Evolutionary conservation across 371 early-diverging fungal species (phyloP).

Genomic region (Coemansia sp.): DNA sequence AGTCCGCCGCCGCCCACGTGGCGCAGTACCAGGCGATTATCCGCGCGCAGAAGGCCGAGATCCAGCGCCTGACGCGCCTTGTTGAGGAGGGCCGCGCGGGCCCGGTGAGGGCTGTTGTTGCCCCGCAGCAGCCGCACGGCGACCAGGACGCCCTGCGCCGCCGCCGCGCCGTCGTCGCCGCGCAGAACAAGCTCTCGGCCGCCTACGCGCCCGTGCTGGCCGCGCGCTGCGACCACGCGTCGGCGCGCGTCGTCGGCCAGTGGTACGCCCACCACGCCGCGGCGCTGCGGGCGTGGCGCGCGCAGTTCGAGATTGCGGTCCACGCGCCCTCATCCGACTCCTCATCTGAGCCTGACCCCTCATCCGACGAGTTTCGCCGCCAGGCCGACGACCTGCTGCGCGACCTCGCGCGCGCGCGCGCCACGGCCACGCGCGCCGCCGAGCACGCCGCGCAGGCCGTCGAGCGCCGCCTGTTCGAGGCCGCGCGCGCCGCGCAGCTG

Average conservation of each 20-base stretch:
- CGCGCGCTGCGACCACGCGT: slow-evolving; percentile 49
- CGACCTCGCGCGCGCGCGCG: slow-evolving; percentile 53
- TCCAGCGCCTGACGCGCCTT: slow-evolving; percentile 54
- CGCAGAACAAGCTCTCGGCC: slow-evolving; percentile 43
- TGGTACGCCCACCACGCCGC: slow-evolving; percentile 36
- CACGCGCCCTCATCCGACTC: slow-evolving; percentile 19
- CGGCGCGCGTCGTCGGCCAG: slow-evolving; percentile 33
- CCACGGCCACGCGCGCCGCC: slow-evolving; percentile 35
- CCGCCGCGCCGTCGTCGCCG: slow-evolving; percentile 13
- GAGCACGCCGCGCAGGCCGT: slow-evolving; percentile 49
- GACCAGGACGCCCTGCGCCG: neutral
- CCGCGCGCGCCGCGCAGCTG: slow-evolving; percentile 48
- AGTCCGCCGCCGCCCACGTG: slow-evolving; percentile 58
- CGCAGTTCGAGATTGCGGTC: slow-evolving; percentile 40
- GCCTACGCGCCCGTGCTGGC: slow-evolving; percentile 49
- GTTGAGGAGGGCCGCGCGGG: slow-evolving; percentile 14
- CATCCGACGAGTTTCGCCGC: slow-evolving; percentile 27
- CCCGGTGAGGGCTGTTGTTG: neutral
- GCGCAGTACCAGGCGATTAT: slow-evolving; percentile 63
- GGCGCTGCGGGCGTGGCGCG: slow-evolving; percentile 41
- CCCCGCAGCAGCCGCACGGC: slow-evolving; percentile 1
- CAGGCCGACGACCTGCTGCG: slow-evolving; percentile 56
- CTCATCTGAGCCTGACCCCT: no score
- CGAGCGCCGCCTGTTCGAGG: slow-evolving; percentile 44
- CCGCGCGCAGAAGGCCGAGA: slow-evolving; percentile 57